Evolutionary conservation across 768 basidiomycete species (phyloP).

Genomic region (Nidularia sp.): DNA sequence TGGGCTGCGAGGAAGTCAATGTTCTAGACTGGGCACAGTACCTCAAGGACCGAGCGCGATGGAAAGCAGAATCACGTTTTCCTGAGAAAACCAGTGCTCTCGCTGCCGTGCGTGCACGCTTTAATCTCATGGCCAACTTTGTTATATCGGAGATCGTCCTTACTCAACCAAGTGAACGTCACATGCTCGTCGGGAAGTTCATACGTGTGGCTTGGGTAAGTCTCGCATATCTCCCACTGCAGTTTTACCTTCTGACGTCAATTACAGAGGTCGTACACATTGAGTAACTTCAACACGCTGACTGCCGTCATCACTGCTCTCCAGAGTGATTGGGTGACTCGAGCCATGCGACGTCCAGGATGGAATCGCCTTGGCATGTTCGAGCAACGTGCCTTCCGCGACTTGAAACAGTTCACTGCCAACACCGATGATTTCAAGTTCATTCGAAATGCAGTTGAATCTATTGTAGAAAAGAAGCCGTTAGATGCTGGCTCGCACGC

Average conservation of each 20-base stretch:
- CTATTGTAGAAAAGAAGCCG: slow-evolving; percentile 64
- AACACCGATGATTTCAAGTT: slow-evolving; percentile 68
- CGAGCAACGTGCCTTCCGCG: slow-evolving; percentile 71
- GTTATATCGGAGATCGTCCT: slow-evolving; percentile 77
- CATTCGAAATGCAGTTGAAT: slow-evolving; percentile 61
- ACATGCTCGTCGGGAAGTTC: slow-evolving; percentile 68
- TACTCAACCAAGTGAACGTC: slow-evolving; percentile 63
- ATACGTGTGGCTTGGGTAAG: slow-evolving; percentile 83
- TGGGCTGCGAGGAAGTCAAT: slow-evolving; percentile 56
- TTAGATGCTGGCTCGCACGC: slow-evolving; percentile 50
- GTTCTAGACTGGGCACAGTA: slow-evolving; percentile 83
- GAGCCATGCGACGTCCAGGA: slow-evolving; percentile 56
- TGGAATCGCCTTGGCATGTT: slow-evolving; percentile 66
- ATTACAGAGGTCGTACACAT: slow-evolving; percentile 24
- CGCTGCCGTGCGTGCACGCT: slow-evolving; percentile 72
- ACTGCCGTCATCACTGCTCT: slow-evolving; percentile 80
- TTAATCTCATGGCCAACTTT: slow-evolving; percentile 83
- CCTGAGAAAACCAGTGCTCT: slow-evolving; percentile 67
- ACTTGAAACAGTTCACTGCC: slow-evolving; percentile 64
- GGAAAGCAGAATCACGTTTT: slow-evolving; percentile 58
- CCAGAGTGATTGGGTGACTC: slow-evolving; percentile 61
- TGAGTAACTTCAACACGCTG: slow-evolving; percentile 75
- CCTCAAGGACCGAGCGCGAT: slow-evolving; percentile 67
- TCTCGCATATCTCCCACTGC: slow-evolving; percentile 4
- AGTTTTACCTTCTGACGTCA: slow-evolving; percentile 1